Conservation (phyloP, 2,329 filamentous ascomycete genomes). For the Bretziella fagacearum region DNA sequence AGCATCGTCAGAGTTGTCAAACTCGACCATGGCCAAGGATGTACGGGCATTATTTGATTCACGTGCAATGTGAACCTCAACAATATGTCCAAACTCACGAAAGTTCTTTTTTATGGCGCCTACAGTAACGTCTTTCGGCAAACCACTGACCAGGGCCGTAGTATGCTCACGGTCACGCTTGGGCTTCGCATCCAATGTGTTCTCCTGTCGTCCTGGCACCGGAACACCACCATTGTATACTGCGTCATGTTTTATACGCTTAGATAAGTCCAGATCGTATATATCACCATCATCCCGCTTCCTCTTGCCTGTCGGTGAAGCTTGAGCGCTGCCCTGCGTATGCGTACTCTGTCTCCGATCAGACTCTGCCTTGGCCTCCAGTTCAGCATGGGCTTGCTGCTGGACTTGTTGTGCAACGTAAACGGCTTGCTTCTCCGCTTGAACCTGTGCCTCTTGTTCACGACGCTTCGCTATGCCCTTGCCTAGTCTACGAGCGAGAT, state of each 20-base stretch:
- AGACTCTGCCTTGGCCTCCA: too few species aligned
- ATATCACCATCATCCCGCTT: conserved; percentile 47
- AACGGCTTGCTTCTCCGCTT: conserved; percentile 16
- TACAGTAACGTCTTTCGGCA: conserved; percentile 53
- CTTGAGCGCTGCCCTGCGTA: conserved; percentile 9
- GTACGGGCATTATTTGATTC: conserved; percentile 46
- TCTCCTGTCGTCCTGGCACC: neutral
- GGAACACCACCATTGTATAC: conserved; percentile 14
- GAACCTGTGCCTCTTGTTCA: conserved; percentile 13
- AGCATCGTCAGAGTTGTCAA: conserved; percentile 64
- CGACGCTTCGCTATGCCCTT: conserved; percentile 46
- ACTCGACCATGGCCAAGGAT: conserved; percentile 62
- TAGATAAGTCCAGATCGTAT: neutral
- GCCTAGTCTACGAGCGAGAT: conserved; percentile 52
- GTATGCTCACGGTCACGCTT: conserved; percentile 86
- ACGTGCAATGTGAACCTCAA: conserved; percentile 51
- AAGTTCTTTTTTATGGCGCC: conserved; percentile 77
- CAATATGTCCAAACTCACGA: conserved; percentile 72
- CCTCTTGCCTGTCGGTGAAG: conserved; percentile 42
- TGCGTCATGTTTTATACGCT: conserved; percentile 21
- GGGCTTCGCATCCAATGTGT: conserved; percentile 21
- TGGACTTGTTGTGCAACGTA: neutral
- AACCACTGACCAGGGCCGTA: conserved; percentile 61
- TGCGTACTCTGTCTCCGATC: too few species aligned
- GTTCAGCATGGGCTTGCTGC: neutral